Percentiles rank a stretch among this genome's conserved stretches.
phyloP scores from a whole-genome alignment of 805 yeast species.

The Cyberlindnera saturnus region DNA sequence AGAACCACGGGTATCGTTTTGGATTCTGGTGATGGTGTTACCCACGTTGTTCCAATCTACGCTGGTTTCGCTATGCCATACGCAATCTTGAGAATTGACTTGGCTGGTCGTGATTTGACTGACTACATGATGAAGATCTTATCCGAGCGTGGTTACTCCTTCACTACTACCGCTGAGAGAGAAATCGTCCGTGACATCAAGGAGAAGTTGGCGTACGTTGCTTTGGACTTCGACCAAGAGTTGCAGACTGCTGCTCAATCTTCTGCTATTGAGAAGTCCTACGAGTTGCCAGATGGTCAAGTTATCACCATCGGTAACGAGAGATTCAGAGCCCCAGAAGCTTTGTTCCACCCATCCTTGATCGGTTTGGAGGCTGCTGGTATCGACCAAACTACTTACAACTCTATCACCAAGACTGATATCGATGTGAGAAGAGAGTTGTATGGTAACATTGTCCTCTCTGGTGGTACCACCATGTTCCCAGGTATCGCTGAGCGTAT shows the following conservation, averaged over 20 bases:
- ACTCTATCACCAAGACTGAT: conserved; percentile 92
- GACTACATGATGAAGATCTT: conserved; percentile 98
- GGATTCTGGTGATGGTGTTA: conserved; percentile 99
- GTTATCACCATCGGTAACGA: conserved; percentile 99
- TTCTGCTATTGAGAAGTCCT: conserved; percentile 95
- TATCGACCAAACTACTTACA: conserved; percentile 86
- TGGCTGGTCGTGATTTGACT: conserved; percentile 99
- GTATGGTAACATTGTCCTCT: conserved; percentile 98
- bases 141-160: conserved; percentile 97
- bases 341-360: conserved; percentile 97
- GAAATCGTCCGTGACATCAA: conserved; percentile 87
- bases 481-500: conserved; percentile 99
- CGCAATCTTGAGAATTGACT: conserved; percentile 96
- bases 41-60: conserved; percentile 99
- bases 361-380: conserved; percentile 92
- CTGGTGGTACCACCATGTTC: conserved; percentile 99
- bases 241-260: conserved; percentile 99
- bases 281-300: conserved; percentile 99
- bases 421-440: conserved; percentile 98
- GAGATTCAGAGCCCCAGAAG: conserved; percentile 99
- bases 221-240: conserved; percentile 98
- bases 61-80: conserved; percentile 99
- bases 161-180: conserved; percentile 99
- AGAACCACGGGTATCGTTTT: conserved; percentile 99
- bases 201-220: conserved; percentile 98